Evolutionary conservation across 306 rosid species (phyloP).

Genomic region (Macrotyloma uniflorum): DNA sequence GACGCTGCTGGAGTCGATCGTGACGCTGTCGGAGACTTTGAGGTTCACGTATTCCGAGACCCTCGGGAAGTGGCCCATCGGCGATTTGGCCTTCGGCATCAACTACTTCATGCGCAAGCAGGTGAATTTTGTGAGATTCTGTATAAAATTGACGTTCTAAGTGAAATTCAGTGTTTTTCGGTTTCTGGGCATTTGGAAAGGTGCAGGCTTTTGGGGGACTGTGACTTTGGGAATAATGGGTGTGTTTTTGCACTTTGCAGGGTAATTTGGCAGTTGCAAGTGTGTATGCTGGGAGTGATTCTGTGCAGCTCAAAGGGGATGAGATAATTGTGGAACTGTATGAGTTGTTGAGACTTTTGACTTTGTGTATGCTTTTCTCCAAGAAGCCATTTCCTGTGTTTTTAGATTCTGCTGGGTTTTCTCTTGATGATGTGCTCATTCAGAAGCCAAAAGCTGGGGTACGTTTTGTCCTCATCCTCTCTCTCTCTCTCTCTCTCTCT

Average conservation of each 20-base stretch:
- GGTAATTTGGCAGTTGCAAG: constrained; percentile 87
- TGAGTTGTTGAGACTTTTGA: constrained; percentile 70
- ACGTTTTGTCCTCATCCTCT: constrained; percentile 29
- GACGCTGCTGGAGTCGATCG: constrained; percentile 78
- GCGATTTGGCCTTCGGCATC: constrained; percentile 97
- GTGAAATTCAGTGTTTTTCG: background rate
- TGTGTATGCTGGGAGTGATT: constrained; percentile 81
- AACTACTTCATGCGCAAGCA: constrained; percentile 91
- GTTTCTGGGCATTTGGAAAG: constrained; percentile 1
- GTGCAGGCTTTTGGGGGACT: background rate
- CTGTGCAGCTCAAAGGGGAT: constrained; percentile 74
- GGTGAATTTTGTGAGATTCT: constrained; percentile 44
- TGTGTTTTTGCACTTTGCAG: constrained; percentile 48
- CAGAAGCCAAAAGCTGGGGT: constrained; percentile 99
- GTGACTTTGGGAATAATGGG: background rate
- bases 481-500: background rate
- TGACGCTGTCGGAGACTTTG: constrained; percentile 80
- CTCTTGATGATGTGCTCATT: constrained; percentile 75
- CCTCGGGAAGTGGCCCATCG: constrained; percentile 95
- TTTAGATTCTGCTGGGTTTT: constrained; percentile 84
- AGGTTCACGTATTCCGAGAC: constrained; percentile 92
- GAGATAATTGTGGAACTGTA: constrained; percentile 74
- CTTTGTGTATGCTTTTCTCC: constrained; percentile 78
- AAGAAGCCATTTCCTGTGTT: constrained; percentile 93
- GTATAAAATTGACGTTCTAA: background rate